Percentiles rank a stretch among this genome's conserved stretches.
Evolutionary conservation across 2,329 filamentous ascomycete species (phyloP).

Genomic region (Meredithiella fracta): DNA sequence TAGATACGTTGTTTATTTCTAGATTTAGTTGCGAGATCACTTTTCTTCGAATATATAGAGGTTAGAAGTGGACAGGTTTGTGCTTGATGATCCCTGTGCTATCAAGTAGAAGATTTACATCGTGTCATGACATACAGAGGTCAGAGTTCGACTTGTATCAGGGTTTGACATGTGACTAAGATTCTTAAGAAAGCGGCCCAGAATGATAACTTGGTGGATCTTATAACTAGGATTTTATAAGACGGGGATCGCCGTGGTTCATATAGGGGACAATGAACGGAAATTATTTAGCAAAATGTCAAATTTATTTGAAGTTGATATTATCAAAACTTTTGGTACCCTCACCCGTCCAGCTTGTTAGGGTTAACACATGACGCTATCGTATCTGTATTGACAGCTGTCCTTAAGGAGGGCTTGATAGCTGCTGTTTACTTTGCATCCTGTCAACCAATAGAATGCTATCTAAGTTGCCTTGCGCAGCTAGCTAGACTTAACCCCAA

Average conservation of each 20-base stretch:
- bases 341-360: not conserved
- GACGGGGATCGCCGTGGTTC: not conserved
- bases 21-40: conserved; percentile 4
- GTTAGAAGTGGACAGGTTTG: too few species aligned
- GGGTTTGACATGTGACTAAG: too few species aligned
- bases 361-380: not conserved
- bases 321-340: not conserved
- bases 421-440: conserved; percentile 1
- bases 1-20: not conserved
- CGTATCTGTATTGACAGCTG: not conserved
- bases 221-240: too few species aligned
- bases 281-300: not conserved
- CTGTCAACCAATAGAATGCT: not conserved
- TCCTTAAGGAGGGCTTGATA: not conserved
- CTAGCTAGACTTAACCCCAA: not conserved
- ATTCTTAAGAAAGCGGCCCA: too few species aligned
- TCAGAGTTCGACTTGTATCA: too few species aligned
- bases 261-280: too few species aligned
- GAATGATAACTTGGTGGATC: too few species aligned
- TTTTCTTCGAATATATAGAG: conserved; percentile 1
- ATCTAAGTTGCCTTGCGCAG: not conserved
- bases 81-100: not conserved
- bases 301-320: not conserved
- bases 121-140: too few species aligned
- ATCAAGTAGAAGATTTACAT: not conserved